phyloP scores from a whole-genome alignment of 163 green algal genomes.

The Trebouxiophyceae sp. region DNA sequence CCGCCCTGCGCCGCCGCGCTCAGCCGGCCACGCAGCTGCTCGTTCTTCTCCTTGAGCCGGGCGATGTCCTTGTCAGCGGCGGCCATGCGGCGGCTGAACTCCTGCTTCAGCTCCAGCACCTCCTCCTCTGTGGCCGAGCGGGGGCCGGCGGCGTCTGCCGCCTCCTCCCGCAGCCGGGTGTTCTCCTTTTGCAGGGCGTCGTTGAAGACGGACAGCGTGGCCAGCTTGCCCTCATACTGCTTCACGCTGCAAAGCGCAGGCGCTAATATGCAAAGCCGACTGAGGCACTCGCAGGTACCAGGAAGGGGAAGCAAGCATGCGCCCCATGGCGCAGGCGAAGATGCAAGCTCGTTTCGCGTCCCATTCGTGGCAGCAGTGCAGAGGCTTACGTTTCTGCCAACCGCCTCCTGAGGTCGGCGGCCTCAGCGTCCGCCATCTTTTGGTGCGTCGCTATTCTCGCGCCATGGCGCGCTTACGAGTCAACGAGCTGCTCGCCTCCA shows the following conservation, averaged over 20 bases:
- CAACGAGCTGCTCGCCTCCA: too few species aligned
- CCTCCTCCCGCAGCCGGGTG: constrained; percentile 46
- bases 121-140: constrained; percentile 17
- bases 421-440: too few species aligned
- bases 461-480: too few species aligned
- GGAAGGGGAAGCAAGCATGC: too few species aligned
- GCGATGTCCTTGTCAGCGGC: constrained; percentile 48
- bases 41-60: constrained; percentile 48
- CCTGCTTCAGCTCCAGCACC: constrained; percentile 55
- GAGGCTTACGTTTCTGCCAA: too few species aligned
- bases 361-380: too few species aligned
- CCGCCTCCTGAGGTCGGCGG: too few species aligned
- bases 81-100: constrained; percentile 60
- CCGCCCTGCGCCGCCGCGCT: constrained; percentile 30
- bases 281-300: too few species aligned
- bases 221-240: constrained; percentile 64
- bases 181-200: constrained; percentile 66
- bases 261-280: too few species aligned
- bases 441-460: too few species aligned
- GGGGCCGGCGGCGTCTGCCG: constrained; percentile 25
- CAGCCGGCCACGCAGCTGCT: constrained; percentile 35
- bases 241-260: constrained; percentile 51
- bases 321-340: too few species aligned
- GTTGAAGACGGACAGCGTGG: constrained; percentile 66
- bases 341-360: too few species aligned